Conservation (phyloP, 129 eudicot genomes). For the Lonicera japonica region DNA sequence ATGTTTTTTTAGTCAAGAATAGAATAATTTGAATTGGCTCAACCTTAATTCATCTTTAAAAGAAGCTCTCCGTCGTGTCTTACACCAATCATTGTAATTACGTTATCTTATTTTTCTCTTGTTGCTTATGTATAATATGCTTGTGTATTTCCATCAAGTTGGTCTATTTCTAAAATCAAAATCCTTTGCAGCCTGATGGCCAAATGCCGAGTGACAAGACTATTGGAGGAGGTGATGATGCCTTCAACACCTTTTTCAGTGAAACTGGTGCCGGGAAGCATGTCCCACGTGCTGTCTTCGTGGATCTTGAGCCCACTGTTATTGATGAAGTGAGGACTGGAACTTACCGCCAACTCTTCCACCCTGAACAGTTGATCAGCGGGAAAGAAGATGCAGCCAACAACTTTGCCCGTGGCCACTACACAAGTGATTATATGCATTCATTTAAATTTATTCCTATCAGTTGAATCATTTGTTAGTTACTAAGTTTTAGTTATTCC, state of each 20-base stretch:
- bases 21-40: background rate
- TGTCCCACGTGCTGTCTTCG: constrained; percentile 67
- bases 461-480: background rate
- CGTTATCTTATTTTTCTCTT: background rate
- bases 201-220: constrained; percentile 71
- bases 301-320: constrained; percentile 72
- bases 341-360: constrained; percentile 63
- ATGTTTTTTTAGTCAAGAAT: too few relatives aligned
- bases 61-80: background rate
- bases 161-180: background rate
- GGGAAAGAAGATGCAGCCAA: constrained; percentile 79
- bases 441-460: background rate
- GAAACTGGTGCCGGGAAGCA: constrained; percentile 74
- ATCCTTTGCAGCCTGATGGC: constrained; percentile 55
- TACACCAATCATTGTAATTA: background rate
- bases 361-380: constrained; percentile 62
- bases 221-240: constrained; percentile 72
- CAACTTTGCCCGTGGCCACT: constrained; percentile 76
- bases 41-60: background rate
- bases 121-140: background rate
- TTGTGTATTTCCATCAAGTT: background rate
- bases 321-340: constrained; percentile 80
- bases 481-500: too few relatives aligned
- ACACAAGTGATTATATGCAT: constrained; percentile 35
- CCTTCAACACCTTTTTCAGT: constrained; percentile 74